Conservation (phyloP, 148 eudicot species). For the Spergularia bocconei region DNA sequence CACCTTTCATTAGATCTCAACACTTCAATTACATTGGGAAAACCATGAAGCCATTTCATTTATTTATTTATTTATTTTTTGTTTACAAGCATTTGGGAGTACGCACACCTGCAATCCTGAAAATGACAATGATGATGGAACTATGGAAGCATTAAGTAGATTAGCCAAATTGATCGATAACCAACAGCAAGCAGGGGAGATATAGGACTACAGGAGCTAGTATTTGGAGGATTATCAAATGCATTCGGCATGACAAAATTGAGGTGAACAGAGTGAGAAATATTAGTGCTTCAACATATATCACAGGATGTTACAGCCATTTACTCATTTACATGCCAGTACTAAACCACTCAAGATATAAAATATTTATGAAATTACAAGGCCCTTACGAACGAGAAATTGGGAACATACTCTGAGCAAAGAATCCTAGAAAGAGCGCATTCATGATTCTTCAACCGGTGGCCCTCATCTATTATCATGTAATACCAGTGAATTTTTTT, state of each 20-base stretch:
- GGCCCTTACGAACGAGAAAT: background rate
- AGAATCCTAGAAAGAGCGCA: conserved; percentile 90
- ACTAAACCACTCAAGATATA: background rate
- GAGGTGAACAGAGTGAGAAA: background rate
- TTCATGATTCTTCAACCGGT: conserved; percentile 86
- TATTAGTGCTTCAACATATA: background rate
- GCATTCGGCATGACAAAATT: background rate
- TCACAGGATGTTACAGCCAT: background rate
- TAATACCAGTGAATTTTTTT: conserved; percentile 92
- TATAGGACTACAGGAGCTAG: too few relatives aligned
- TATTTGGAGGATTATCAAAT: background rate
- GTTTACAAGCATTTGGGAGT: too few relatives aligned
- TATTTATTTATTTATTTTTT: too few relatives aligned
- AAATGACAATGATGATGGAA: background rate
- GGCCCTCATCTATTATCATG: conserved; percentile 98
- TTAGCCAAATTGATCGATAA: background rate
- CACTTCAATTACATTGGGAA: background rate
- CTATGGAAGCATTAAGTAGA: background rate
- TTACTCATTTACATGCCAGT: background rate
- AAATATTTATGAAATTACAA: background rate
- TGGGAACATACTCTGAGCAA: conserved; percentile 69
- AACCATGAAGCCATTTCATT: too few relatives aligned
- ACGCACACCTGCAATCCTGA: background rate
- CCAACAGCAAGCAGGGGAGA: background rate
- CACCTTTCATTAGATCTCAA: conserved; percentile 7